These are phyloP conservation scores for Trametes cingulata DNA, from an alignment of 768 basidiomycete species.

Conservation along the genomic window DNA sequence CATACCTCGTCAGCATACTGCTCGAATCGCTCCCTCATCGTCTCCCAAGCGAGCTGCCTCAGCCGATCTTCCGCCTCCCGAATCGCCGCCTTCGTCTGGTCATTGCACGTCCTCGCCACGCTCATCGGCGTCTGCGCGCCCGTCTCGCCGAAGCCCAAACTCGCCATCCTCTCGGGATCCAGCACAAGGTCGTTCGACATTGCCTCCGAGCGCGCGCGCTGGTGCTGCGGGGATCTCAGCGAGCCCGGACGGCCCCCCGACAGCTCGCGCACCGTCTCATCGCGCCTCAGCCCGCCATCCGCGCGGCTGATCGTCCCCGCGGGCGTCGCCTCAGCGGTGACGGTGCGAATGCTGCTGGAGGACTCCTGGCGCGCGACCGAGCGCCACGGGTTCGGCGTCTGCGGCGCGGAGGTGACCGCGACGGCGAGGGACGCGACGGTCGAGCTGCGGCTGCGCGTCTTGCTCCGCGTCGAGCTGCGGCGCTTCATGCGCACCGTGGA, in stretches of 20 bases:
- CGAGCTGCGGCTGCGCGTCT: constrained; percentile 60
- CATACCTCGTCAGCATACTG: constrained; percentile 62
- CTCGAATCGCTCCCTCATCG: constrained; percentile 57
- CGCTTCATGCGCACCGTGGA: constrained; percentile 2
- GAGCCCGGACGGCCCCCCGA: constrained; percentile 1
- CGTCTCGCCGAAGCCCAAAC: not conserved
- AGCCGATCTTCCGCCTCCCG: constrained; percentile 51
- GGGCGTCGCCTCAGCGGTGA: constrained; percentile 54
- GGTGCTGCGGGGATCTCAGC: constrained; percentile 13
- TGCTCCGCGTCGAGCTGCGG: constrained; percentile 25
- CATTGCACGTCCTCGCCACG: constrained; percentile 20
- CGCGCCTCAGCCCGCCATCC: constrained; percentile 16
- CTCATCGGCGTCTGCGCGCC: constrained; percentile 7
- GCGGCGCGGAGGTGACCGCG: constrained; percentile 39
- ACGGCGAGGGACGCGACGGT: constrained; percentile 66
- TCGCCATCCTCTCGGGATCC: constrained; percentile 4
- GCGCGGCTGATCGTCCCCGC: constrained; percentile 23
- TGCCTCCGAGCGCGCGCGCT: constrained; percentile 24
- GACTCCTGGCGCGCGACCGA: constrained; percentile 51
- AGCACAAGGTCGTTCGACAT: constrained; percentile 24
- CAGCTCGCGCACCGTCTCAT: constrained; percentile 25
- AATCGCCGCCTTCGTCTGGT: constrained; percentile 29
- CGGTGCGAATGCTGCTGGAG: constrained; percentile 69
- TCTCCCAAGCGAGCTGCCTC: constrained; percentile 56
- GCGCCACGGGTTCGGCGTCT: not conserved